A percentile compares a stretch with the other conserved stretches of the same genome.
phyloP scores from a whole-genome alignment of 805 yeast genomes.

The Spathaspora sp. region DNA sequence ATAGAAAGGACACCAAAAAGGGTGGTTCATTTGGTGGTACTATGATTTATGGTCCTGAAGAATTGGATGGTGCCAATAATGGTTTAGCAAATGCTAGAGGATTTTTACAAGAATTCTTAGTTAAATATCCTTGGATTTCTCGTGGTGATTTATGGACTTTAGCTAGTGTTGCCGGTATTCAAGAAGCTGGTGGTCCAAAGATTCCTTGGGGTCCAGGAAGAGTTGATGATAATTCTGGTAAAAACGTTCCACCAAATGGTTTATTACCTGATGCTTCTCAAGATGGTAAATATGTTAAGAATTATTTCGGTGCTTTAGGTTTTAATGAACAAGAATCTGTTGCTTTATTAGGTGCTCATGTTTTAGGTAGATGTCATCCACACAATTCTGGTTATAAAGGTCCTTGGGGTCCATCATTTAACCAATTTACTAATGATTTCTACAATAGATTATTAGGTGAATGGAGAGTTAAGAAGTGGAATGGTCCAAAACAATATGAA shows the following conservation, averaged over 20 bases:
- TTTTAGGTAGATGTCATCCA: slow-evolving; percentile 37
- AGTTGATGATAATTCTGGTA: slow-evolving; percentile 48
- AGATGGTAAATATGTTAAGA: slow-evolving; percentile 62
- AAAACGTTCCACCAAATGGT: slow-evolving; percentile 60
- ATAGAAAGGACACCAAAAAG: slow-evolving; percentile 18
- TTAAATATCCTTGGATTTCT: slow-evolving; percentile 64
- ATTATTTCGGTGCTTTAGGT: slow-evolving; percentile 56
- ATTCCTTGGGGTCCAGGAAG: slow-evolving; percentile 84
- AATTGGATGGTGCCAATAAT: slow-evolving; percentile 45
- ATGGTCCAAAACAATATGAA: slow-evolving; percentile 39
- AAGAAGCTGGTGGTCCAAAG: slow-evolving; percentile 75
- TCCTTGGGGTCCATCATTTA: slow-evolving; percentile 42
- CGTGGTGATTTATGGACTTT: slow-evolving; percentile 79
- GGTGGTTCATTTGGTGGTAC: slow-evolving; percentile 40
- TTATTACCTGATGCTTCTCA: slow-evolving; percentile 70
- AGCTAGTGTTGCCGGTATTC: slow-evolving; percentile 76
- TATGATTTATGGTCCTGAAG: slow-evolving; percentile 31
- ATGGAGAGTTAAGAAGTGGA: slow-evolving; percentile 50
- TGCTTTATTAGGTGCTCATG: slow-evolving; percentile 41
- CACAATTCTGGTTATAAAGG: slow-evolving; percentile 38
- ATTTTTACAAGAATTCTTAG: slow-evolving; percentile 53
- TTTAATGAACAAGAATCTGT: slow-evolving; percentile 38
- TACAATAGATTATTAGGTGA: slow-evolving; percentile 38
- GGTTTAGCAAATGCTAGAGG: slow-evolving; percentile 60
- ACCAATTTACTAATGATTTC: slow-evolving; percentile 40